Base-by-base conservation (phyloP, 441 rosid species). In the Gossypium schwendimanii region DNA sequence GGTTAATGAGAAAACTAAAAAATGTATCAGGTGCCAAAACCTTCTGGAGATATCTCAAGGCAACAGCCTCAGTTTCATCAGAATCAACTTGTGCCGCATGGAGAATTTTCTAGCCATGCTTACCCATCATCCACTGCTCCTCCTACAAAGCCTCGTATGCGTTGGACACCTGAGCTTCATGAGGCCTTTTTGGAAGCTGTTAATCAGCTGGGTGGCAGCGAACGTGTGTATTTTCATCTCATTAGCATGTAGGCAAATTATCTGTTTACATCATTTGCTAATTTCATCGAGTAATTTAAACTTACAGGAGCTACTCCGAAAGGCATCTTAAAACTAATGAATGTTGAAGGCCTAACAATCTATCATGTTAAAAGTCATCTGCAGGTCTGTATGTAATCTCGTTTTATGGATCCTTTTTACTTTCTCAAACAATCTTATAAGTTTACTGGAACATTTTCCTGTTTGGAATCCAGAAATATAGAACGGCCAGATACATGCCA, bases 311-410 rank as follows among this genome's bases (percentile, higher is more conserved):
- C 98, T 75, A 94, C 98, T 4, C 97, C 98, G 12, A 94, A 93
- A 76, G 92, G 92, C 67, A 88, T 91, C 70, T 71, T 94, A 64
- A 94, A 83, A 85, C 93, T 84, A 74, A 90, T 91, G 87, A 87
- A 89, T 67, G 90, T 82, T 65, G 88, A 84, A 53, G 85, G 89
- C 61, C 76, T 93, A 79, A 93, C 96, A 64, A 93, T 91, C 77
- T 93, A 93, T 83, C 94, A 93, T 80, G 96, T 93, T 70, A 94
- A 94, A 89, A 94, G 98, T 84, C 98, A 94, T 84, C 82, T 93
- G 78, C 98, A 93, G 92, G 98, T 89, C 50, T 21, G 41, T 20
- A 18, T 63, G 31, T 55, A 26, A 45, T 69, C 61, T 50, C 70
- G 6, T 57, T 44, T 57, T 53, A 21, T 62, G 53, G 21, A 53